A percentile compares a stretch with the other conserved stretches of the same genome.
phyloP scores from a whole-genome alignment of 345 rosid genomes.

The Linum trigynum region DNA sequence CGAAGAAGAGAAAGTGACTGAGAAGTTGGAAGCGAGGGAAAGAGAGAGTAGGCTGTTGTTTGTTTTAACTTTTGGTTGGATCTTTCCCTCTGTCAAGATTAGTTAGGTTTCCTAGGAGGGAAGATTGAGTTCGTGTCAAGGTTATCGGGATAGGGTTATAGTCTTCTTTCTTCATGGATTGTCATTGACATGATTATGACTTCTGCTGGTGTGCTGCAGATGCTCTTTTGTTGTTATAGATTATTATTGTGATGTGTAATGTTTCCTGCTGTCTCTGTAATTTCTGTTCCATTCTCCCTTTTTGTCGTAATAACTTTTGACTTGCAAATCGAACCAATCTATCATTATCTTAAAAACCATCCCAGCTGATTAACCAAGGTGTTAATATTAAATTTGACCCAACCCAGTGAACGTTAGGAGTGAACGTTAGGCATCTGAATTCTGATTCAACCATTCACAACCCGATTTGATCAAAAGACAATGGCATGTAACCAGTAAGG shows the following conservation, averaged over 20 bases:
- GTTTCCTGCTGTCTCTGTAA: not conserved
- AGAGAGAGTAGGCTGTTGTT: not conserved
- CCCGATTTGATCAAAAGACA: too few relatives aligned
- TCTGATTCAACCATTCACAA: too few relatives aligned
- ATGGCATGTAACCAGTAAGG: too few relatives aligned
- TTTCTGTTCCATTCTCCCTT: not conserved
- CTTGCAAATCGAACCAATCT: too few relatives aligned
- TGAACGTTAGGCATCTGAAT: too few relatives aligned
- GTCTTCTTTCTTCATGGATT: conserved; percentile 1
- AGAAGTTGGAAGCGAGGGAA: not conserved
- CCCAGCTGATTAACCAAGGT: too few relatives aligned
- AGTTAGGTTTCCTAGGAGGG: conserved; percentile 11
- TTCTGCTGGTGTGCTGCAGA: not conserved
- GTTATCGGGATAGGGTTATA: conserved; percentile 17
- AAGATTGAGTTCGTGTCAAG: conserved; percentile 14
- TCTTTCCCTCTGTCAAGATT: not conserved
- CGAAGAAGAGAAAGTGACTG: conserved; percentile 54
- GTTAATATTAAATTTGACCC: too few relatives aligned
- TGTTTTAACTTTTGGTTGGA: not conserved
- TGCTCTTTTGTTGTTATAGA: conserved; percentile 1
- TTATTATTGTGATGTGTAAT: conserved; percentile 10
- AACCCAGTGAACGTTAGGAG: too few relatives aligned
- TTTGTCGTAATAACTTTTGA: too few relatives aligned
- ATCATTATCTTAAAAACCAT: too few relatives aligned
- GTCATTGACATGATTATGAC: not conserved